Evolutionary conservation across 768 basidiomycete genomes (phyloP), one percentile per base, ranked within the genome.

Genomic region (Boletus subcaerulescens): DNA sequence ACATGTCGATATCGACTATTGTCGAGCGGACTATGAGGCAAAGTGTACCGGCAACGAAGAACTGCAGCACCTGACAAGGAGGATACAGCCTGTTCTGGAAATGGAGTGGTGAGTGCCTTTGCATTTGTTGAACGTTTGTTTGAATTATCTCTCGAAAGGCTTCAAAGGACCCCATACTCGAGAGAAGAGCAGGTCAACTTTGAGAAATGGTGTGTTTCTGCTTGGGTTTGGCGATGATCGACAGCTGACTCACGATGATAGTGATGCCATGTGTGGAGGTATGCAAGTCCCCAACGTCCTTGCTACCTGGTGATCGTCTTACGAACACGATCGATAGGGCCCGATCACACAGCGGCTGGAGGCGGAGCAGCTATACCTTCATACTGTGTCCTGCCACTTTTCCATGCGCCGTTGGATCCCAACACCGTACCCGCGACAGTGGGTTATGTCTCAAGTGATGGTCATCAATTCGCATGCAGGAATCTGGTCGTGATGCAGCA

Each of bases 121-220:
- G 32, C 3, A 10, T 33, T 10, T 9, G 12, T 14, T 35, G 12
- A 35, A 12, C 12, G 12, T 26, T 26, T 31, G 35, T 2, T 9
- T 11, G 11, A 35, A 14, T 35, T 13, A 2, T 14, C 33, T 14
- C 12, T 32, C 31, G 5, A 18, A 40, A 83, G 83, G 80, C 10
- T 85, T 85, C 70, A 82, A 78, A 72, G 83, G 85, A n/a, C n/a
- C 61, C 84, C 84, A 0, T 85, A 86, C 55, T 77, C 82, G 18
- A 74, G 73, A 18, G 81, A 83, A 39, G 82, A 84, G 47, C 79
- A 80, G 59, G 48, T 71, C 1, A 76, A 77, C 46, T 86, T 84
- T 61, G 68, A 70, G 0, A 79, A 80, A 64, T 85, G 84, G 81
- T 80, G 60, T 43, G 76, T 64, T 56, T 39, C 6, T 11, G 0